Evolutionary conservation across 2,329 filamentous ascomycete species (phyloP), one percentile per base, ranked within the genome.

Genomic region (Fusarium metavorans): DNA sequence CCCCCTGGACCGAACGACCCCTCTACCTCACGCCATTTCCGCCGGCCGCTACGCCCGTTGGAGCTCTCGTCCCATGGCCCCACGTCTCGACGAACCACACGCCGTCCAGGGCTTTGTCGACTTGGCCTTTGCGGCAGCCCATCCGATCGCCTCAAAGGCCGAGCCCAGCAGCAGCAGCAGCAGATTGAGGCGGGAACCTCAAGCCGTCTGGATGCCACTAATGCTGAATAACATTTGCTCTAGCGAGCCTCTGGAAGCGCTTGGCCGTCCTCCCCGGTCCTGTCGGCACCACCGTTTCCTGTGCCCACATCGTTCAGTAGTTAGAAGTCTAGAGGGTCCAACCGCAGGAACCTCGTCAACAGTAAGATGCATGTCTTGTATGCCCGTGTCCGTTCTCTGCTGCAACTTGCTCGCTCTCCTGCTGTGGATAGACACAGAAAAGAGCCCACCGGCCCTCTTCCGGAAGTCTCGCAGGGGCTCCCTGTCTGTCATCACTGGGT

Each of bases 1-100:
- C 68, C 58, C 39, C 37, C 37, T 23, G 39, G 64, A 39, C 71
- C 23, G 43, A 32, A 32, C 30, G 39, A 52, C 48, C 48, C 48
- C 48, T 52, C 74, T 68, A 73, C 76, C 77, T 79, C 77, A 79
- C 77, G 77, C 77, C 77, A 79, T 78, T 77, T 73, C 76, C 74
- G 70, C 74, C 74, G 72, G 75, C 70, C 74, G 65, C 77, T 78
- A 79, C 77, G 72, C 77, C 77, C 70, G 68, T 79, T 78, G 64
- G 64, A 70, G 75, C 70, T 71, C 74, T 77, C 71, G 69, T 68
- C 71, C 71, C 77, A 78, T 72, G 77, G 75, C 71, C 71, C 77
- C 75, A 77, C 72, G 74, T 70, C 72, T 74, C 56, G 73, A 75
- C 71, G 59, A 76, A 77, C 76, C 72, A 77, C 71, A 67, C 45